These are phyloP conservation scores for Mycena maculata DNA, from an alignment of 768 basidiomycete species.

Conservation along the genomic window DNA sequence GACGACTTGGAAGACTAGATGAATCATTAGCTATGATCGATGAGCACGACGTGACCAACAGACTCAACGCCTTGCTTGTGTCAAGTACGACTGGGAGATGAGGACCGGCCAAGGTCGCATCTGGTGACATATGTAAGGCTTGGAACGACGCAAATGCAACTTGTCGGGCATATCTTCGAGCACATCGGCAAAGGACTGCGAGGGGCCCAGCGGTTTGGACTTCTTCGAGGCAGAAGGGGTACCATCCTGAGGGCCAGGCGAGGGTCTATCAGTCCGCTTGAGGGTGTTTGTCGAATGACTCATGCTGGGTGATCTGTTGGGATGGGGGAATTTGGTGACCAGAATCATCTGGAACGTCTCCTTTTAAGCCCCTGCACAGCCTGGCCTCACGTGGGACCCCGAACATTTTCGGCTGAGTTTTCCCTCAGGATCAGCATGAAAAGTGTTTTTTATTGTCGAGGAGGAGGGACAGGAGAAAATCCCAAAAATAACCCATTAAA, in stretches of 20 bases:
- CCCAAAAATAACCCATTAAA: too few species aligned
- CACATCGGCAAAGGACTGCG: constrained; percentile 30
- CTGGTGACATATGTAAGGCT: not conserved
- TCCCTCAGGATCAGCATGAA: too few species aligned
- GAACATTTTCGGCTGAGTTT: too few species aligned
- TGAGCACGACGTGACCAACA: not conserved
- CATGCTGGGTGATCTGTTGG: too few species aligned
- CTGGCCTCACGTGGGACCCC: too few species aligned
- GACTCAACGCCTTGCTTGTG: not conserved
- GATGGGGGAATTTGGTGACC: too few species aligned
- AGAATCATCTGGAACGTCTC: too few species aligned
- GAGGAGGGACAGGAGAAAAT: too few species aligned
- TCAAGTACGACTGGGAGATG: not conserved
- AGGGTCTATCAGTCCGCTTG: not conserved
- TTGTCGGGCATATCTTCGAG: constrained; percentile 22
- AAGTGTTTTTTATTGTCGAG: too few species aligned
- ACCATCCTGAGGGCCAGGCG: not conserved
- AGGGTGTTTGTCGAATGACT: not conserved
- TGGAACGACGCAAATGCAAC: not conserved
- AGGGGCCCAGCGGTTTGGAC: not conserved
- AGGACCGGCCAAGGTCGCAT: not conserved
- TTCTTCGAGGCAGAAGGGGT: not conserved
- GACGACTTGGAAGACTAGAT: not conserved
- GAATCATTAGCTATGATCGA: not conserved
- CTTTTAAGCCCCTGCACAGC: too few species aligned